These are phyloP conservation scores for Phaeotremella skinneri DNA, from an alignment of 768 basidiomycete genomes.

Conservation along the genomic window DNA sequence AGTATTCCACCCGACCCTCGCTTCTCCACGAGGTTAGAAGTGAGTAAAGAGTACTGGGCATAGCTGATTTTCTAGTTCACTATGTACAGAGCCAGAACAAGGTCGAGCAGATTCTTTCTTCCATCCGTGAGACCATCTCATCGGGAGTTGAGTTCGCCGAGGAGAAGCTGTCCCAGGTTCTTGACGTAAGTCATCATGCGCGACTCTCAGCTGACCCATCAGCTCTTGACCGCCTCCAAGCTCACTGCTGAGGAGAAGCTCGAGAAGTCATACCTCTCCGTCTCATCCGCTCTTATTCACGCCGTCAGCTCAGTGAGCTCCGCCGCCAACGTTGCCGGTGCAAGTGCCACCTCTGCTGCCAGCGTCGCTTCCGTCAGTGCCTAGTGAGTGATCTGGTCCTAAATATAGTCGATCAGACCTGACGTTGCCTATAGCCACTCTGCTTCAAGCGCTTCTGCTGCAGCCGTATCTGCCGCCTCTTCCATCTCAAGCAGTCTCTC, in stretches of 20 bases:
- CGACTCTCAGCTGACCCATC: slow-evolving; percentile 38
- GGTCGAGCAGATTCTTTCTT: slow-evolving; percentile 61
- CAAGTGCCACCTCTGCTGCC: slow-evolving; percentile 48
- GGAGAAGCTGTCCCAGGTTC: slow-evolving; percentile 61
- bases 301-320: slow-evolving; percentile 42
- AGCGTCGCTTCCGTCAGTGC: slow-evolving; percentile 45
- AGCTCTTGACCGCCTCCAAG: slow-evolving; percentile 51
- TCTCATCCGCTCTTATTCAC: slow-evolving; percentile 36
- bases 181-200: slow-evolving; percentile 35
- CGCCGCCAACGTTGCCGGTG: slow-evolving; percentile 38
- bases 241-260: slow-evolving; percentile 50
- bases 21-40: slow-evolving; percentile 60
- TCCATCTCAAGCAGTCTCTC: slow-evolving; percentile 45
- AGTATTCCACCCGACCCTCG: slow-evolving; percentile 63
- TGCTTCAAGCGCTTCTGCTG: slow-evolving; percentile 44
- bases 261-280: slow-evolving; percentile 46
- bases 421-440: slow-evolving; percentile 36
- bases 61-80: slow-evolving; percentile 56
- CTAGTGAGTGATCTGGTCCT: slow-evolving; percentile 30
- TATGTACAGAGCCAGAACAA: slow-evolving; percentile 67
- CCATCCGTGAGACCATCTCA: slow-evolving; percentile 66
- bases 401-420: slow-evolving; percentile 3
- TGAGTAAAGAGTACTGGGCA: slow-evolving; percentile 54
- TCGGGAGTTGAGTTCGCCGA: slow-evolving; percentile 70
- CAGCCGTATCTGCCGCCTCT: slow-evolving; percentile 42